Evolutionary conservation across 2,329 filamentous ascomycete species (phyloP).

Genomic region (Parafenestella ontariensis): DNA sequence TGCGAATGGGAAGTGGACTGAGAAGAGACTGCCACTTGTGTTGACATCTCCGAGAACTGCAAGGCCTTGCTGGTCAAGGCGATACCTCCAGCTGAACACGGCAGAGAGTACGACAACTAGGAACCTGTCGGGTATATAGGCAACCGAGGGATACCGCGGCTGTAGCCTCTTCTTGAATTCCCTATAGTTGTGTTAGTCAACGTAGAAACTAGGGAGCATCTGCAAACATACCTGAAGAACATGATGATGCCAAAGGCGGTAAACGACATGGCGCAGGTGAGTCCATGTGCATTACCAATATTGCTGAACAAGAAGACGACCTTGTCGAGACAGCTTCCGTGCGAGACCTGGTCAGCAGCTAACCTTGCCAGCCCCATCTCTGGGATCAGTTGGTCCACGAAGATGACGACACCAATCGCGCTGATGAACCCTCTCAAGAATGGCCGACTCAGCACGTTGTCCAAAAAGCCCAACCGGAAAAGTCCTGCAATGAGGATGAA

Average conservation of each 20-base stretch:
- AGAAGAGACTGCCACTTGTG: slow-evolving; percentile 73
- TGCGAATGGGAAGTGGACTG: slow-evolving; percentile 86
- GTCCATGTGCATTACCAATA: slow-evolving; percentile 68
- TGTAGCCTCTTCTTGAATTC: slow-evolving; percentile 83
- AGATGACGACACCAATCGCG: slow-evolving; percentile 94
- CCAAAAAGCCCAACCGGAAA: slow-evolving; percentile 86
- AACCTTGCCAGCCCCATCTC: slow-evolving; percentile 78
- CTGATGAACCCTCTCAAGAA: slow-evolving; percentile 96
- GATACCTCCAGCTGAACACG: slow-evolving; percentile 75
- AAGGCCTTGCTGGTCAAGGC: slow-evolving; percentile 82
- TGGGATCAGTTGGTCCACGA: slow-evolving; percentile 91
- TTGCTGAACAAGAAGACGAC: slow-evolving; percentile 78
- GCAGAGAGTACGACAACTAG: slow-evolving; percentile 86
- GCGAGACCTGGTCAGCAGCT: slow-evolving; percentile 74
- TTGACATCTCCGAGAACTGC: slow-evolving; percentile 84
- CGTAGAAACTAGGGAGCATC: neutral
- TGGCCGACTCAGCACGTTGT: slow-evolving; percentile 90
- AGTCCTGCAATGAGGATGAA: slow-evolving; percentile 89
- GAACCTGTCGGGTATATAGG: slow-evolving; percentile 92
- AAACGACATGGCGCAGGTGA: slow-evolving; percentile 79
- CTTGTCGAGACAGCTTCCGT: slow-evolving; percentile 88
- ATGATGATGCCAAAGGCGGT: slow-evolving; percentile 88
- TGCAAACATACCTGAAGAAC: slow-evolving; percentile 72
- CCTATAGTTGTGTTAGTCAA: slow-evolving; percentile 53
- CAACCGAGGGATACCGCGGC: slow-evolving; percentile 77